Evolutionary conservation across 2,329 filamentous ascomycete species (phyloP), one percentile per base, ranked within the genome.

Genomic region (Paraphaeosphaeria minitans): DNA sequence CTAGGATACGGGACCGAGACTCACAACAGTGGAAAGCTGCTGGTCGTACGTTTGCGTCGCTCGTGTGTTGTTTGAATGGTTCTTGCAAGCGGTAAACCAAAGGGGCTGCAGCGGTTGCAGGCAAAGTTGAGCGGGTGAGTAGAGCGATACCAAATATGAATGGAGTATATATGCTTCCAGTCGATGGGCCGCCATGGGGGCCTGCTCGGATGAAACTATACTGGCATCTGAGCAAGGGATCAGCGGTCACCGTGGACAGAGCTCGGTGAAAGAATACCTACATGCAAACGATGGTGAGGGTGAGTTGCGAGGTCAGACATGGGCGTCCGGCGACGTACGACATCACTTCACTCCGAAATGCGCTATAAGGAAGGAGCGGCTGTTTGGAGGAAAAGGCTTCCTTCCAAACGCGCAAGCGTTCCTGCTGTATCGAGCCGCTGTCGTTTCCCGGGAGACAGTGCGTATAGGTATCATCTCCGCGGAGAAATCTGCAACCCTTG

Each of bases 201-300:
- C 12, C 22, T 50, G 47, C 48, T 51, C n/a, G 41, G 29, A 21
- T 37, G 31, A 50, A 22, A 50, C 13, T 35, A 50, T 37, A 50
- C 47, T 37, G 47, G 3, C 35, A 22, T 16, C n/a, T 37, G 21
- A 50, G 31, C 47, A 50, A 24, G 21, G n/a, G 29, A 16, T 37
- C 31, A n/a, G 35, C 39, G 31, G 9, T 24, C n/a, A 19, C 14
- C 5, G 29, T 10, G 19, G 13, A 4, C 16, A 13, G 24, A 14
- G 12, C 22, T 22, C 8, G 33, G 48, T 41, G 33, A 51, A 51
- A 39, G 33, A 27, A 24, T 1, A 51, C 33, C 48, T 51, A 51
- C 48, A 24, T 35, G 8, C 24, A 33, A 51, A 51, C 21, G 48
- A 51, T 51, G 33, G 48, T 41, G 48, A 51, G 27, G 48, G 48